phyloP scores from a whole-genome alignment of 108 stramenopile genomes.

The Aurantiochytrium sp. region DNA sequence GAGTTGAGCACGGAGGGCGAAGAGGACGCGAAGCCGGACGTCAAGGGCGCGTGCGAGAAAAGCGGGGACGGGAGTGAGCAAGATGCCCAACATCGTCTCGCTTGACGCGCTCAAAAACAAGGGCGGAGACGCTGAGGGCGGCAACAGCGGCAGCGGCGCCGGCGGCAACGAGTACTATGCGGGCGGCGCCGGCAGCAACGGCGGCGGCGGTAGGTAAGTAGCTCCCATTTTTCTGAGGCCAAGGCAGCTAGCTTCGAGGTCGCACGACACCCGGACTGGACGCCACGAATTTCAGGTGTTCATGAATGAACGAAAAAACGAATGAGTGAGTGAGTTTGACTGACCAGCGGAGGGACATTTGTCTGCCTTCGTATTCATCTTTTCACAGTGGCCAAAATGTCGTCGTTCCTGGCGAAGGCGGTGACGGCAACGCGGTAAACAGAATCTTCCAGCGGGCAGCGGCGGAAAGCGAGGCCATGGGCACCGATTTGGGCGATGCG shows the following conservation, averaged over 20 bases:
- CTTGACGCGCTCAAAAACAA: not conserved
- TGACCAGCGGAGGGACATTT: not conserved
- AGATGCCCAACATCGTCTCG: not conserved
- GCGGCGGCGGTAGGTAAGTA: not conserved
- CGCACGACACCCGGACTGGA: not conserved
- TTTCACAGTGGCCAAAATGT: not conserved
- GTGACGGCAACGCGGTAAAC: not conserved
- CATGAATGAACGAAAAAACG: not conserved
- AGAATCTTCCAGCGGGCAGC: not conserved
- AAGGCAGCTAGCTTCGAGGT: not conserved
- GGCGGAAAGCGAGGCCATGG: not conserved
- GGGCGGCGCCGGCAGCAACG: not conserved
- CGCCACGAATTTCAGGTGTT: not conserved
- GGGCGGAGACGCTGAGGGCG: not conserved
- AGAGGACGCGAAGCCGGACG: too few relatives aligned
- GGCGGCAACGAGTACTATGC: conserved; percentile 23
- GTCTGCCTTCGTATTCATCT: not conserved
- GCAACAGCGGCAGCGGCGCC: not conserved
- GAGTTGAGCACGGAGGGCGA: too few relatives aligned
- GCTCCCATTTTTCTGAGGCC: not conserved
- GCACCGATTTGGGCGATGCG: not conserved
- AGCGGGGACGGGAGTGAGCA: not conserved
- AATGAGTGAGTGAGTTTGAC: not conserved
- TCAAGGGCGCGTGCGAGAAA: too few relatives aligned
- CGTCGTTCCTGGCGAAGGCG: not conserved